phyloP scores from a whole-genome alignment of 805 yeast species.

The Sugiyamaella boreocaroliniensis region DNA sequence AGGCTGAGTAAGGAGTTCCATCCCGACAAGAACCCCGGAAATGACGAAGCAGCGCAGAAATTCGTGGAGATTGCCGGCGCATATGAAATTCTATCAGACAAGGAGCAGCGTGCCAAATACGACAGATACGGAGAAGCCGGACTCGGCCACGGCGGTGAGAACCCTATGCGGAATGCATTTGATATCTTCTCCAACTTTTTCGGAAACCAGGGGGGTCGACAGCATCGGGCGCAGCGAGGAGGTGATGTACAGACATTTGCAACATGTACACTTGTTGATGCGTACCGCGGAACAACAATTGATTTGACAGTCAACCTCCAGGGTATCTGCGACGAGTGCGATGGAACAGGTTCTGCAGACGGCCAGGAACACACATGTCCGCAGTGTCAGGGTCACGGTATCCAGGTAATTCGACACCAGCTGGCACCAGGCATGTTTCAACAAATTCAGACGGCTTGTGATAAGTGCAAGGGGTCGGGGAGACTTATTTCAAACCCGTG shows the following conservation, averaged over 20 bases:
- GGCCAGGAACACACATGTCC: conserved; percentile 60
- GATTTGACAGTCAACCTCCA: conserved; percentile 62
- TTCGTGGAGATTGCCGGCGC: conserved; percentile 93
- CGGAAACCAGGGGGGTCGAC: conserved; percentile 39
- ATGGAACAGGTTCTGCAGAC: conserved; percentile 82
- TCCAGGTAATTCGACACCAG: conserved; percentile 57
- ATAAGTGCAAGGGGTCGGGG: conserved; percentile 75
- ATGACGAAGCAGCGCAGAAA: conserved; percentile 70
- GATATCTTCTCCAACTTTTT: conserved; percentile 64
- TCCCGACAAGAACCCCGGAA: conserved; percentile 87
- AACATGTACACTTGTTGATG: conserved; percentile 53
- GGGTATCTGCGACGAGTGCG: conserved; percentile 68
- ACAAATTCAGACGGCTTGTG: conserved; percentile 73
- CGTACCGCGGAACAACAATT: conserved; percentile 59
- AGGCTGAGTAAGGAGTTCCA: conserved; percentile 77
- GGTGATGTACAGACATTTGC: conserved; percentile 53
- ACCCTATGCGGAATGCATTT: conserved; percentile 39
- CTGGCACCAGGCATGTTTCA: conserved; percentile 89
- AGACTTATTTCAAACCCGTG: conserved; percentile 58
- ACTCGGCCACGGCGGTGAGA: conserved; percentile 38
- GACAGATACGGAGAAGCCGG: conserved; percentile 84
- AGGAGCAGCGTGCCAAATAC: conserved; percentile 79
- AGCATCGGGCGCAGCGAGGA: conserved; percentile 40
- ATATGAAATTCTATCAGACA: conserved; percentile 78
- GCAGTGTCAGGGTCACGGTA: conserved; percentile 72